Evolutionary conservation across 345 rosid genomes (phyloP).

Genomic region (Microthlaspi erraticum): DNA sequence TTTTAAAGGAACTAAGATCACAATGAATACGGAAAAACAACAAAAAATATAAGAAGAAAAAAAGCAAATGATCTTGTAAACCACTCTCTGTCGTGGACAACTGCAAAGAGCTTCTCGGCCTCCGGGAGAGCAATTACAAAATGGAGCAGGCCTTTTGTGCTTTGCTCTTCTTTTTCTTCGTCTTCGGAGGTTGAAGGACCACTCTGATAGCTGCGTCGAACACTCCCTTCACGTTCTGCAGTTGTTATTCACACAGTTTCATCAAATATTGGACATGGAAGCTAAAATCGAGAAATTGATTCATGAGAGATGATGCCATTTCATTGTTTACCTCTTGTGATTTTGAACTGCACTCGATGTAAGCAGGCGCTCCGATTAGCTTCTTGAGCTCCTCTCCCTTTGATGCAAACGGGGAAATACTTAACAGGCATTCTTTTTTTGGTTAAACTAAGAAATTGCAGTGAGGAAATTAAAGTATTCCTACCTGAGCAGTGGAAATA

Average conservation of each 20-base stretch:
- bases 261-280: background rate
- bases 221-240: constrained; percentile 93
- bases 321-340: constrained; percentile 71
- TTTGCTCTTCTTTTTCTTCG: constrained; percentile 86
- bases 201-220: constrained; percentile 92
- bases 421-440: background rate
- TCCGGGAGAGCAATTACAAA: constrained; percentile 53
- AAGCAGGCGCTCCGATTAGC: constrained; percentile 79
- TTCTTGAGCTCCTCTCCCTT: constrained; percentile 94
- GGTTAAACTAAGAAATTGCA: background rate
- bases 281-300: background rate
- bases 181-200: constrained; percentile 93
- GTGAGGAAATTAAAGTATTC: background rate
- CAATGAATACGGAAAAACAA: constrained; percentile 21
- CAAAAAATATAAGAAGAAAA: constrained; percentile 17
- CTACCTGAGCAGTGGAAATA: constrained; percentile 73
- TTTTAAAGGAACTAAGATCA: constrained; percentile 25
- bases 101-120: constrained; percentile 28
- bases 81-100: constrained; percentile 23
- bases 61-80: constrained; percentile 13
- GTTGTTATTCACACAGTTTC: constrained; percentile 13
- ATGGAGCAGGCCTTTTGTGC: constrained; percentile 88
- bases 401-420: background rate
- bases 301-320: background rate
- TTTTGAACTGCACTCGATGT: constrained; percentile 91